Base-by-base conservation (phyloP, 2,329 filamentous ascomycete species). In the Xylariales sp. region DNA sequence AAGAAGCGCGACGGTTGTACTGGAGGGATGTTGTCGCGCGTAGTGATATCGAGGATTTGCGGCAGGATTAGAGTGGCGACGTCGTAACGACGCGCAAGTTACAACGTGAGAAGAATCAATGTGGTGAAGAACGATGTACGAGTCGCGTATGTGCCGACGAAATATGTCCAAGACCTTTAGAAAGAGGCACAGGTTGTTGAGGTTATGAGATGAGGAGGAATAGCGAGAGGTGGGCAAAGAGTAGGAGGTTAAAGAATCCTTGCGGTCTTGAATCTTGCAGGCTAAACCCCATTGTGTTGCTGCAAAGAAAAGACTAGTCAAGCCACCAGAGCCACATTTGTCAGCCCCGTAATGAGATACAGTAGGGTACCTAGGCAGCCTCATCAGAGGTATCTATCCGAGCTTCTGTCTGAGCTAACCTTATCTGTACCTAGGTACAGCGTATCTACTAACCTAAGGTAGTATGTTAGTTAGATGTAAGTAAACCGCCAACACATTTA, bases 201-300 rank as follows among this genome's bases (percentile, higher is more conserved):
- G 39, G 54, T 63, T 41, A 32, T 45, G 43, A 18, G 46, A 43
- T 56, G 59, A 52, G 49, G 53, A 62, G 48, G 53, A 65, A 68
- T 67, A 62, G 55, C 64, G 32, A 64, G 62, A 64, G 63, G 59
- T 54, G 43, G 59, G 55, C 28, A 57, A 62, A 69, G 58, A 28
- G 60, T 68, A 65, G 62, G 69, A 63, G 60, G 58, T 68, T 65
- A 62, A 66, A 70, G 69, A 71, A 71, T 70, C 64, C 69, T 69
- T 60, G 68, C 41, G 68, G 62, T 65, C 55, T 57, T 69, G 67
- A 69, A 61, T 62, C 58, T 69, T 49, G 60, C 50, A 61, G 67
- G 62, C 64, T 64, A 67, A 50, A 43, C 49, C 52, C 43, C 49
- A 58, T 53, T 67, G 39, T 39, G 55, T 56, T 39, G 39, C 3